A percentile compares a stretch with the other conserved stretches of the same genome.
Evolutionary conservation across 1,139 yeast genomes (phyloP).

Genomic region (Geotrichum carabidarum): DNA sequence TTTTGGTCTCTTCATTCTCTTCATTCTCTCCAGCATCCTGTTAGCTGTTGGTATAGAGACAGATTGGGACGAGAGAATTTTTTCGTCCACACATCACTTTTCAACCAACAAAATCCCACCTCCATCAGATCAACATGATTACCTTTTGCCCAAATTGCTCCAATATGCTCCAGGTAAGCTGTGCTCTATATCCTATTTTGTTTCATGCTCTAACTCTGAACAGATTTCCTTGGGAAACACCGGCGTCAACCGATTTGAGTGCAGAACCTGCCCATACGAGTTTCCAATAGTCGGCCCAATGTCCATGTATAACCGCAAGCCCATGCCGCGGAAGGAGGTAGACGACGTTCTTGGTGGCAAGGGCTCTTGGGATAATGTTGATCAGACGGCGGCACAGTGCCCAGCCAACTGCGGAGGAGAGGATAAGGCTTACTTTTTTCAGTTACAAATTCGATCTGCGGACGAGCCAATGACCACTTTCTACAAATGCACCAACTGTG

Average conservation of each 20-base stretch:
- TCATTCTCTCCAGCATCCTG: neutral
- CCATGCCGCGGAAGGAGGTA: slow-evolving; percentile 77
- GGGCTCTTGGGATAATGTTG: slow-evolving; percentile 99
- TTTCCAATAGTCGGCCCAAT: slow-evolving; percentile 72
- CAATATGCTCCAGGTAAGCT: slow-evolving; percentile 65
- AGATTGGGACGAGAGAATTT: neutral
- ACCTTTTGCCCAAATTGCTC: slow-evolving; percentile 93
- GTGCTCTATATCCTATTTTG: neutral
- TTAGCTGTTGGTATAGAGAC: neutral
- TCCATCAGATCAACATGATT: slow-evolving; percentile 48
- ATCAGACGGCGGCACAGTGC: slow-evolving; percentile 66
- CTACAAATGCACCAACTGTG: slow-evolving; percentile 85
- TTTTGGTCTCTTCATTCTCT: neutral
- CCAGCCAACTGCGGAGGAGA: slow-evolving; percentile 82
- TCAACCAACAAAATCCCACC: neutral
- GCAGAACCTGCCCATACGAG: slow-evolving; percentile 93
- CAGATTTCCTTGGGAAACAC: slow-evolving; percentile 26
- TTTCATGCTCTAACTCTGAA: neutral
- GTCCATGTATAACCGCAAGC: slow-evolving; percentile 79
- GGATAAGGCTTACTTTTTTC: slow-evolving; percentile 92
- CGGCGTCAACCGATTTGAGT: slow-evolving; percentile 52
- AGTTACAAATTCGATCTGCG: slow-evolving; percentile 88
- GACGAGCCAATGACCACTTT: slow-evolving; percentile 95
- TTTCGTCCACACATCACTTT: neutral
- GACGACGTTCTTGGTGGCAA: slow-evolving; percentile 97